Base-by-base conservation (phyloP, 108 stramenopile species). In the Aurantiochytrium sp. region DNA sequence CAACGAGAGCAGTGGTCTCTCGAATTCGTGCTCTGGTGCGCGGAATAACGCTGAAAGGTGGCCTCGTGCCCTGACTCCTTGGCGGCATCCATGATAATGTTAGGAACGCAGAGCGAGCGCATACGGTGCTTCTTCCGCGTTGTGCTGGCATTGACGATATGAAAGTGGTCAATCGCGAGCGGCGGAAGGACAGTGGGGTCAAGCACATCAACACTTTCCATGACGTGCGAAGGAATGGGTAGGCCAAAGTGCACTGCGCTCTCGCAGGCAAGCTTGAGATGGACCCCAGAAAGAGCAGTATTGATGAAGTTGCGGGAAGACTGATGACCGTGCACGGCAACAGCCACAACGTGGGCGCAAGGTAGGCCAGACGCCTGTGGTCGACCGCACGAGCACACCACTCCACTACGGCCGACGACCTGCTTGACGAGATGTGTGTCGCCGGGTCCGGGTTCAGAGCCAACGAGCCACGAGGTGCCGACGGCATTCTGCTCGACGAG, bases 301-400 rank as follows among this genome's bases (percentile, higher is more conserved):
- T 83, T 21, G 3, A 83, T 83, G 23, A 28, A 83, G 25, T 35
- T 12, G 43, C 76, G 45, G 18, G 76, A 83, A 2, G 76, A 83
- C 19, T 23, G 45, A 45, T 83, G 45, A 12, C 49, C 76, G 51
- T 47, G 49, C 76, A 47, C 51, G 51, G 76, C 45, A 55, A 83
- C 76, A 35, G 76, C 76, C 49, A 83, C 51, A 53, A 83, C 76
- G 51, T 83, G 76, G 18, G 49, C 76, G 76, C 76, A 83, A 8
- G 76, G 76, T 0, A 83, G 23, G 6, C 76, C 76, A 23, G 76
- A 45, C 19, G 76, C 45, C 51, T 83, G 76, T 25, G 76, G 76
- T 12, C 76, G 76, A 47, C 76, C 76, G 28, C 76, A 83, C n/a
- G 49, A 53, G 51, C 76, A 83, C n/a, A 53, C 49, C 6, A 53